Evolutionary conservation across 2,329 filamentous ascomycete species (phyloP), one percentile per base, ranked within the genome.

Genomic region (Biscogniauxia mediterranea): DNA sequence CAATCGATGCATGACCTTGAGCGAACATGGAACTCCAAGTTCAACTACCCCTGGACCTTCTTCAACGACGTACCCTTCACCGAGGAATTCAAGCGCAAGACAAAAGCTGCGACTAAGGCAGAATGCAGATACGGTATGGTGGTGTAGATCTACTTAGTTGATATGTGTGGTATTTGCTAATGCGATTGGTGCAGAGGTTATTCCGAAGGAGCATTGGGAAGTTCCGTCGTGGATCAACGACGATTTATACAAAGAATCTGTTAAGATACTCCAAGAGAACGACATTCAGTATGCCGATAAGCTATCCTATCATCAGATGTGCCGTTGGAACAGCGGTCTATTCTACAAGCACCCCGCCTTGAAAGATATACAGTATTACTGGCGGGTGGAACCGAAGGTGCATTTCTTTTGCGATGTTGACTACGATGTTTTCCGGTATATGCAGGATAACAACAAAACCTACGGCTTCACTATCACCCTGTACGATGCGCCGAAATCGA

Each of bases 1-100:
- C 85, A 89, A 73, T 92, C 93, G 25, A 99, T 99, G 92, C 78
- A 79, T 59, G 94, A 99, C 73, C 83, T 99, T 62, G 95, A 99
- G 79, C 82, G 90, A 67, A 98, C 94, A 0, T 99, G 93, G 93
- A 99, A 99, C 73, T 83, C 87, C 82, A 99, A 99, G 74, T 99
- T 98, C 85, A 99, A 99, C 81, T 99, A 99, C 74, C 95, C 95
- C 0, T 99, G 95, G 92, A 97, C 93, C 8, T 99, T 99, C 76
- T 96, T 99, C 84, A 99, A 99, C 78, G 94, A 99, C 73, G 89
- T 91, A 57, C 91, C 92, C 17, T 99, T 99, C 73, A 89, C 90
- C 2, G 90, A 95, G 17, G 93, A 98, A 70, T 99, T 99, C 81
- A 98, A 96, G 79, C 81, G 80, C 70, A 86, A 85, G 76, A 98